Evolutionary conservation across 306 rosid genomes (phyloP), one percentile per base, ranked within the genome.

Genomic region (Quercus parvula): DNA sequence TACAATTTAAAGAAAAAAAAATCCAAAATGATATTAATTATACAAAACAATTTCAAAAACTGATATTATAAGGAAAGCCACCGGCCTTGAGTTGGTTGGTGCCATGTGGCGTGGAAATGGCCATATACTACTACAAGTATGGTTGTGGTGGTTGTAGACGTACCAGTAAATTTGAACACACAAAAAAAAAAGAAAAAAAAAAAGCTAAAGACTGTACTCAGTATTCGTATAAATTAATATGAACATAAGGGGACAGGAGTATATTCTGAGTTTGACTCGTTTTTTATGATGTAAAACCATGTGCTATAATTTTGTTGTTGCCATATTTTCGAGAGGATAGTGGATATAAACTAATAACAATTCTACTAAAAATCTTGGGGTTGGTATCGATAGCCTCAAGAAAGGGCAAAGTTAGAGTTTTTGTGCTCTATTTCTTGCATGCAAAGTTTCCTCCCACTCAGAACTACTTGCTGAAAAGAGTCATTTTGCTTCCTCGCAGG

Each of bases 371-470:
- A 56, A 35, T 24, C 61, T 55, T 9, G 55, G 81, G 81, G 59
- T 73, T 81, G 66, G 76, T 61, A 55, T 57, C 15, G 52, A 41
- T 78, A 38, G 11, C 22, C 49, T 28, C 49, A 56, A 15, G 38
- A 62, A 76, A 35, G 17, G 73, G 5, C 12, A 33, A 27, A 15
- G 61, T 15, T n/a, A 69, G 18, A 67, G 73, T 66, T 56, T 55
- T 66, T 30, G 27, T n/a, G 8, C 5, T 81, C 22, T 51, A 52
- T 73, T 78, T 58, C 41, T 54, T 84, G 56, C 49, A 44, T 20
- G 19, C 82, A 69, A 84, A 64, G 74, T 71, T 77, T 75, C 62
- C 57, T 31, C 46, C 56, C 31, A 55, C 31, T 71, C 52, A 35
- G 27, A 66, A 28, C 57, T 56, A 31, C 58, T 27, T 7, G 57